Percentiles rank a stretch among this genome's conserved stretches.
These are phyloP conservation scores for Clavariopsis aquatica DNA, from an alignment of 495 filamentous ascomycete genomes.

Conservation along the genomic window DNA sequence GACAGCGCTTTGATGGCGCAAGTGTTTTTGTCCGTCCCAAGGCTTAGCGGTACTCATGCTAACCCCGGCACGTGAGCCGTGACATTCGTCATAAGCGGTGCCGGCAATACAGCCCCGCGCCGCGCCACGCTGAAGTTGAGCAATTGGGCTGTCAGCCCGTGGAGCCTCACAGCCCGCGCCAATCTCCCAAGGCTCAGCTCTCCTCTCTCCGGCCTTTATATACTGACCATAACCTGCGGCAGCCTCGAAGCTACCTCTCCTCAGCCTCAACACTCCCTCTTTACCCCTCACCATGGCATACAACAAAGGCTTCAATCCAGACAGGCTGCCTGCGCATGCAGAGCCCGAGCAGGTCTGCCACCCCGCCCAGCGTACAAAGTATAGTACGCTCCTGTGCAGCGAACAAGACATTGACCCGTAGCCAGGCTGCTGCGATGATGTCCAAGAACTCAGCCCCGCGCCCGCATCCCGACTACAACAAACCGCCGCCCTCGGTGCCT, in stretches of 20 bases:
- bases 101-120: neutral
- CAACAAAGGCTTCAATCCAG: conserved; percentile 90
- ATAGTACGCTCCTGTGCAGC: neutral
- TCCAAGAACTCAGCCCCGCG: conserved; percentile 21
- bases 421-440: conserved; percentile 34
- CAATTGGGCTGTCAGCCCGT: conserved; percentile 5
- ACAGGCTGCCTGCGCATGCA: conserved; percentile 94
- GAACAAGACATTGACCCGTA: conserved; percentile 15
- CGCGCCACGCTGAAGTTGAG: neutral
- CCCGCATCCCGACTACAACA: conserved; percentile 43
- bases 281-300: conserved; percentile 72
- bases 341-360: conserved; percentile 81
- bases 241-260: neutral
- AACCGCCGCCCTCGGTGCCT: conserved; percentile 41
- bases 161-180: conserved; percentile 1
- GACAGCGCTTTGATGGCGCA: too few species aligned
- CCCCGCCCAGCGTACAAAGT: neutral
- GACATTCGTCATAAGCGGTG: too few species aligned
- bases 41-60: too few species aligned
- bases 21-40: too few species aligned
- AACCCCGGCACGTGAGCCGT: too few species aligned
- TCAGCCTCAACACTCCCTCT: neutral
- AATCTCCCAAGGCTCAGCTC: neutral
- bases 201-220: neutral
- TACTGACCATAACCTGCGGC: neutral